These are phyloP conservation scores for Mycena olivaceomarginata DNA, from an alignment of 768 basidiomycete species.

Conservation along the genomic window DNA sequence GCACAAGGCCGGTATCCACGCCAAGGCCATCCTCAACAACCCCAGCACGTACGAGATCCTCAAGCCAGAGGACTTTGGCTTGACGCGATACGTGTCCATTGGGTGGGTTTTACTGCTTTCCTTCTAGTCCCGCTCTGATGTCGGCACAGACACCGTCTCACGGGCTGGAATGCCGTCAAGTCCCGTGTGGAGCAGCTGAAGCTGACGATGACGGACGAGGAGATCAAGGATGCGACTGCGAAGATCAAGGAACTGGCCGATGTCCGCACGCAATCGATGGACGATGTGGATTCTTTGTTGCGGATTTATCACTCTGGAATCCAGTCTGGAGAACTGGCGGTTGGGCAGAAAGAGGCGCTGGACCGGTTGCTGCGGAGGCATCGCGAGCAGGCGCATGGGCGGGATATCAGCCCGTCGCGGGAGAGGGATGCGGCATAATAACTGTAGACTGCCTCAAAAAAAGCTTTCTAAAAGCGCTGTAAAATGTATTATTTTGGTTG, in stretches of 20 bases:
- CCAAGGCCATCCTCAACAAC: constrained; percentile 99
- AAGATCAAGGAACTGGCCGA: constrained; percentile 99
- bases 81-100: constrained; percentile 98
- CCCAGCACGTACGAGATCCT: constrained; percentile 99
- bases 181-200: constrained; percentile 98
- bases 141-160: constrained; percentile 86
- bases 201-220: constrained; percentile 91
- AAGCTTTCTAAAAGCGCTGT: neutral
- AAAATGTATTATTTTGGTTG: neutral
- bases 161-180: constrained; percentile 99
- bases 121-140: constrained; percentile 17
- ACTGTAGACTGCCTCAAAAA: neutral
- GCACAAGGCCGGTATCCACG: constrained; percentile 99
- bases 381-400: constrained; percentile 60
- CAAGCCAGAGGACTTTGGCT: constrained; percentile 99
- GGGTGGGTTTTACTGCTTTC: constrained; percentile 69
- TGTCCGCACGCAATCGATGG: constrained; percentile 98
- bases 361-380: constrained; percentile 92
- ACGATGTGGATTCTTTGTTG: constrained; percentile 97
- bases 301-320: constrained; percentile 97
- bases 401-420: constrained; percentile 38
- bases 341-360: constrained; percentile 95
- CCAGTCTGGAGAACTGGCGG: constrained; percentile 91
- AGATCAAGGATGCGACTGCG: constrained; percentile 98
- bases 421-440: constrained; percentile 12